Evolutionary conservation across 352 stramenopile species (phyloP), one percentile per base, ranked within the genome.

Genomic region (Phytophthora fragariae): DNA sequence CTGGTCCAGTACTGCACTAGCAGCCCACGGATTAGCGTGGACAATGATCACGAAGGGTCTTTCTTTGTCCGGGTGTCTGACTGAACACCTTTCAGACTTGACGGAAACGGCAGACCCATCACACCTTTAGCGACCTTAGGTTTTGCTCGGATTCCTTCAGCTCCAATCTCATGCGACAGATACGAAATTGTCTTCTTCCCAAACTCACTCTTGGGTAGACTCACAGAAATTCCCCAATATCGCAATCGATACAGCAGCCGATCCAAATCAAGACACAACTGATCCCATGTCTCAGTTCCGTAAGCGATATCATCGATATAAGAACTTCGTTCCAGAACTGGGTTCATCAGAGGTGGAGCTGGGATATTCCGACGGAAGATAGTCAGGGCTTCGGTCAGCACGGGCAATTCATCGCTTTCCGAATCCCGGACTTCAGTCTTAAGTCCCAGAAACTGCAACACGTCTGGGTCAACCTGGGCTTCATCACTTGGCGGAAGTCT

Each of bases 291-390:
- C 0, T 27, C 15, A 6, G 58, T 17, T 39, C n/a, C 58, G 27
- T 65, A 29, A 2, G 58, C 58, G 14, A 65, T 57, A 12, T 65
- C 29, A 15, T 65, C 27, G n/a, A 57, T 65, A 19, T 65, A 65
- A 0, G 58, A 65, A n/a, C 44, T 50, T 11, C 44, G 44, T 50
- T 17, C 44, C 17, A 50, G 44, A 50, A 50, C 44, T 21, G 44
- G 44, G 5, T n/a, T 50, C 44, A 50, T n/a, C 17, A 24, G 17
- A 50, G 44, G 44, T 8, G 44, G 44, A n/a, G 17, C 44, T 10
- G 44, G 44, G 7, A 21, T 50, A 14, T 24, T 50, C 6, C 44
- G 44, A n/a, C 44, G 44, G 17, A 50, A 50, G 5, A 50, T 17
- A 12, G 44, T 50, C 5, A 15, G 15, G 14, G 15, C 8, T 6